phyloP scores from a whole-genome alignment of 352 stramenopile species.

The Globisporangium emineosum region DNA sequence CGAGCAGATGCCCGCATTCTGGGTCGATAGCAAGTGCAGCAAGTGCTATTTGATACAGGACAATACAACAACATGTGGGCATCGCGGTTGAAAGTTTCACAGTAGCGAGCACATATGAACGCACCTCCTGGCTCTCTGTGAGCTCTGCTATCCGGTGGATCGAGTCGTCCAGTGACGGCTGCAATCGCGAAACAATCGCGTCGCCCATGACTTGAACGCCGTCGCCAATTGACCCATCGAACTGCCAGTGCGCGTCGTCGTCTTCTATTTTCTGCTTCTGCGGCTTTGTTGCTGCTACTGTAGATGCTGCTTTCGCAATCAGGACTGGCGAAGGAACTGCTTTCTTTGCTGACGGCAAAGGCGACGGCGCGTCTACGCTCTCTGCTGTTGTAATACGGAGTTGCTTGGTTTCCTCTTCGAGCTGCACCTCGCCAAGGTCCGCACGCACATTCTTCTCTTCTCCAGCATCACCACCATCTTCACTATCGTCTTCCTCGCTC shows the following conservation, averaged over 20 bases:
- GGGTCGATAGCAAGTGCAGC: conserved; percentile 40
- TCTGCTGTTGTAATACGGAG: background rate
- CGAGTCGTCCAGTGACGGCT: conserved; percentile 60
- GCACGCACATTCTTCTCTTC: background rate
- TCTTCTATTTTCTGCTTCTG: conserved; percentile 15
- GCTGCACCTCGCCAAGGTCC: background rate
- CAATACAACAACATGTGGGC: background rate
- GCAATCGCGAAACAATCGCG: conserved; percentile 46
- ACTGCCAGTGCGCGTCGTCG: conserved; percentile 29
- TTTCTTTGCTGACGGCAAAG: background rate
- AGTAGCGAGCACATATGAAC: conserved; percentile 3
- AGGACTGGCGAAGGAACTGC: background rate
- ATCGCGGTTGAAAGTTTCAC: background rate
- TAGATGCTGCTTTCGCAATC: background rate
- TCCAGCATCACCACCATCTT: background rate
- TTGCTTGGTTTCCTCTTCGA: conserved; percentile 1
- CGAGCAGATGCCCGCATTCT: conserved; percentile 45
- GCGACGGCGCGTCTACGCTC: background rate
- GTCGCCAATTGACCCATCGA: conserved; percentile 36
- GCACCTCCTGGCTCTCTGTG: conserved; percentile 39
- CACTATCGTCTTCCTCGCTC: conserved; percentile 20
- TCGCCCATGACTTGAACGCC: conserved; percentile 53
- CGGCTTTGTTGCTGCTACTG: background rate
- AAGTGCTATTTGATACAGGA: conserved; percentile 34
- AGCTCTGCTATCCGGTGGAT: conserved; percentile 76